Evolutionary conservation across 345 rosid genomes (phyloP), one percentile per base, ranked within the genome.

Genomic region (Gossypium rotundifolium): DNA sequence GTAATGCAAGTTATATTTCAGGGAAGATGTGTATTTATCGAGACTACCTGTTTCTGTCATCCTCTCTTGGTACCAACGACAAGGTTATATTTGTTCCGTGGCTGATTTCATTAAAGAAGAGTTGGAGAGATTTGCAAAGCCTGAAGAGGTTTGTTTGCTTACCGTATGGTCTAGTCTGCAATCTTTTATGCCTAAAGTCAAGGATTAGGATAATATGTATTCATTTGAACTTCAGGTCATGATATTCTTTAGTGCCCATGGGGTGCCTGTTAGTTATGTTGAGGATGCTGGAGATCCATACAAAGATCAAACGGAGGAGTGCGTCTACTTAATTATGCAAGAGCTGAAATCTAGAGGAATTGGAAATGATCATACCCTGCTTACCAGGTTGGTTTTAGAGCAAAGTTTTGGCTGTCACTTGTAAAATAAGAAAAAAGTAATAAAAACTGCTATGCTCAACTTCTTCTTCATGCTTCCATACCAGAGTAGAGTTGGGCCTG

Each of bases 401-500:
- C 59, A 20, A 18, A 33, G 11, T 51, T 74, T 74, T 38, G 29
- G 72, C 60, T 66, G 65, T 2, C 22, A 0, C 18, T 23, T 42
- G 38, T 27, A 69, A 69, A 69, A 49, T 27, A 23, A 60, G 14
- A 12, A 12, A 13, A 13, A 33, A 33, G 7, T 5, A 33, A 33
- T 5, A 33, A 33, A 54, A 23, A 58, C 51, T 44, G 55, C 57
- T 14, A 13, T 42, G 60, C 67, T 61, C 18, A n/a, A 10, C 7
- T 48, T 40, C 17, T 18, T 58, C 27, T 70, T 69, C 12, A 2
- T 29, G 4, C 53, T 46, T 22, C 44, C 29, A 17, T 44, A 62
- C 65, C 84, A 95, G 99, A 93, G 96, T 81, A 94, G 99, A 83
- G 99, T 93, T 76, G 98, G 99, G 25, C 99, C 97, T 75, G 97